phyloP scores from a whole-genome alignment of 805 yeast genomes.

The Candida yuanshanica region DNA sequence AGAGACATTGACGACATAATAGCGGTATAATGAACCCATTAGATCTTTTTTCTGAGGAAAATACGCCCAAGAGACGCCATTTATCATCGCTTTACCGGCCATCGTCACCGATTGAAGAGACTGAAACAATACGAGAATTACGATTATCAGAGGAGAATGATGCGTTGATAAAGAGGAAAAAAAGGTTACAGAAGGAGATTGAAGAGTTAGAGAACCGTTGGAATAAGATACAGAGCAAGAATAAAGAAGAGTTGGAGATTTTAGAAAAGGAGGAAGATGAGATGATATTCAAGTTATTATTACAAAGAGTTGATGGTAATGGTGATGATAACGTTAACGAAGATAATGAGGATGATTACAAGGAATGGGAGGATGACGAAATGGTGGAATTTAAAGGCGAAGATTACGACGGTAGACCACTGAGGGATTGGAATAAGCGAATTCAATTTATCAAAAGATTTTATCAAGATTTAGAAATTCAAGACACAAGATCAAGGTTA shows the following conservation, averaged over 20 bases:
- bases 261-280: conserved; percentile 12
- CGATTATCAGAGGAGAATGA: neutral
- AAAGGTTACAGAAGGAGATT: conserved; percentile 12
- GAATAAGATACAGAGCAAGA: conserved; percentile 14
- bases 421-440: conserved; percentile 18
- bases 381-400: conserved; percentile 3
- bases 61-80: neutral
- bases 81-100: conserved; percentile 1
- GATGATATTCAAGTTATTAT: conserved; percentile 5
- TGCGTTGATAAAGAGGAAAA: conserved; percentile 3
- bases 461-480: conserved; percentile 18
- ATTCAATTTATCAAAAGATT: conserved; percentile 18
- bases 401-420: conserved; percentile 16
- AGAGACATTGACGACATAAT: too few species aligned
- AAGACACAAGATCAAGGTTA: conserved; percentile 10
- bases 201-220: conserved; percentile 14
- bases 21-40: conserved; percentile 5
- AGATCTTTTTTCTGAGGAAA: conserved; percentile 7
- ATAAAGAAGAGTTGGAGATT: conserved; percentile 6
- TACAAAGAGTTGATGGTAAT: too few species aligned
- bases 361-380: conserved; percentile 5
- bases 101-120: conserved; percentile 1
- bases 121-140: neutral
- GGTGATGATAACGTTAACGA: neutral
- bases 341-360: conserved; percentile 1